These are phyloP conservation scores for maize (Zea mays) DNA, from an alignment of 176 grass and related monocot genomes.

Conservation along the genomic window Zm-B73-REFERENCE-NAM-5.0 NC_050105.1:105632501-105633000, in stretches of 20 bases:
- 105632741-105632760: constrained; percentile 1
- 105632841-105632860: constrained; percentile 89
- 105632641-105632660: constrained; percentile 17
- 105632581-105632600: neutral
- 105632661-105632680: neutral
- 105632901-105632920: constrained; percentile 85
- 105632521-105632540: neutral
- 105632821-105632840: constrained; percentile 52
- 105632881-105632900: constrained; percentile 89
- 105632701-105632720: neutral
- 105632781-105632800: neutral
- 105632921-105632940: constrained; percentile 72
- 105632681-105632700: neutral
- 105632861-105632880: constrained; percentile 81
- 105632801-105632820: neutral
- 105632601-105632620: neutral
- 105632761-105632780: neutral
- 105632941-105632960: constrained; percentile 84
- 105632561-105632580: neutral
- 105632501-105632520: constrained; percentile 76
- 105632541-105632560: constrained; percentile 24
- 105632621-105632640: constrained; percentile 3
- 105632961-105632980: constrained; percentile 95
- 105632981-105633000: constrained; percentile 71
- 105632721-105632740: constrained; percentile 4